A percentile compares a stretch with the other conserved stretches of the same genome.
Evolutionary conservation across 2,329 filamentous ascomycete species (phyloP).

Genomic region (Cucurbitaria berberidis): DNA sequence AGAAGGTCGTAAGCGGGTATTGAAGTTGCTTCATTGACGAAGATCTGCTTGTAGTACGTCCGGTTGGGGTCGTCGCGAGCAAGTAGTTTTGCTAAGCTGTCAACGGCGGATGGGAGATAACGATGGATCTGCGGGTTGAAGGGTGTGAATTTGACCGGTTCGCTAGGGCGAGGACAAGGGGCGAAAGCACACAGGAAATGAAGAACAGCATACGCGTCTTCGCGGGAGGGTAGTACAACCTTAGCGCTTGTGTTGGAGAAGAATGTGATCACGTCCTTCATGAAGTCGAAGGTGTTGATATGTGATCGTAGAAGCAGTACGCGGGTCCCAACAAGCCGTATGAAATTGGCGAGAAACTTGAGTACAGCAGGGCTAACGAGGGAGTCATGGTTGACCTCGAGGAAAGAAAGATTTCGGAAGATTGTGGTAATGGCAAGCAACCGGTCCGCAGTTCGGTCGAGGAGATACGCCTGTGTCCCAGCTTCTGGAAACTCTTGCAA

Average conservation of each 20-base stretch:
- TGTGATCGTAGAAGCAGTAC: constrained; percentile 84
- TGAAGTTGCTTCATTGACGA: constrained; percentile 71
- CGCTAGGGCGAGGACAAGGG: constrained; percentile 73
- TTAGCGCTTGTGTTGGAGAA: constrained; percentile 86
- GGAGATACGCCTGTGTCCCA: constrained; percentile 77
- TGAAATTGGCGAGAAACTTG: constrained; percentile 81
- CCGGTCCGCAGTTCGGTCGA: constrained; percentile 85
- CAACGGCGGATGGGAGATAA: constrained; percentile 88
- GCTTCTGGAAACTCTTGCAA: constrained; percentile 76
- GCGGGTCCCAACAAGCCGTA: constrained; percentile 86
- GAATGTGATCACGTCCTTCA: constrained; percentile 92
- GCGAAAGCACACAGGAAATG: constrained; percentile 92
- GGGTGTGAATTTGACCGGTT: constrained; percentile 72
- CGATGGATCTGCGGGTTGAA: constrained; percentile 84
- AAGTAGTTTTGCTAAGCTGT: constrained; percentile 87
- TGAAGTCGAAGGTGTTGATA: constrained; percentile 88
- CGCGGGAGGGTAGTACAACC: constrained; percentile 80
- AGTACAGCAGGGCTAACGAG: constrained; percentile 80
- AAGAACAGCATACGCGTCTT: constrained; percentile 84
- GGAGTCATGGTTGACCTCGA: constrained; percentile 74
- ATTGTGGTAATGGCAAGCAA: constrained; percentile 92
- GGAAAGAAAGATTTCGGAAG: constrained; percentile 89
- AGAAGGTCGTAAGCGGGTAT: constrained; percentile 77
- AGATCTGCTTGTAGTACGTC: constrained; percentile 81
- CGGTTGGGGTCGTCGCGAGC: constrained; percentile 94